Evolutionary conservation across 768 basidiomycete genomes (phyloP), one percentile per base, ranked within the genome.

Genomic region (Panaeolus cyanescens): DNA sequence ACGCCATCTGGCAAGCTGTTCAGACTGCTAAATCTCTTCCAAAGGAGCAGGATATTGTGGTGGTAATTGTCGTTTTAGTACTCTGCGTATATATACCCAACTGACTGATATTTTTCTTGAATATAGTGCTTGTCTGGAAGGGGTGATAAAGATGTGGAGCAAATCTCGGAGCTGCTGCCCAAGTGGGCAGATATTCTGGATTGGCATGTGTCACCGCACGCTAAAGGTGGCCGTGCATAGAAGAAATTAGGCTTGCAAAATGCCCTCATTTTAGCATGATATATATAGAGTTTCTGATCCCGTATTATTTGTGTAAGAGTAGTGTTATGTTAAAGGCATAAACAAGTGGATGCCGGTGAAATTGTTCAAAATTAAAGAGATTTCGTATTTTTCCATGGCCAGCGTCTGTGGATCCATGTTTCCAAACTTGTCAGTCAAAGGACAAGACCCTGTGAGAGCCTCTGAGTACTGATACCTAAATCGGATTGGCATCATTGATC

Each of bases 131-230:
- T 98, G 56, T 96, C 93, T 58, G 96, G 96, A 55, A 87, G 96
- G 64, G 97, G 97, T 17, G 95, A 99, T 75, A 99, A 99, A 76
- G 96, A 99, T 70, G 97, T 99, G 3, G 92, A 96, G 66, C 92
- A 99, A 70, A 95, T 99, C 60, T 95, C 91, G n/a, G 79, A 96
- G 68, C 79, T 98, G 37, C 80, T 99, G 59, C 96, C 96, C 10
- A 92, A 96, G 75, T 98, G 96, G 96, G 95, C 92, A 10, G 90
- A 97, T 69, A 88, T 77, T 66, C 83, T 99, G 33, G 92, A 96
- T 80, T 99, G 96, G 96, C 93, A 96, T 67, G 79, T 96, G 42
- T 82, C 83, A 42, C 71, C 75, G 8, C 75, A 70, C 60, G 71
- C 71, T 30, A 65, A 54, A 33, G 34, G 45, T 28, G 45, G 45